Conservation (phyloP, 768 basidiomycete species). For the Infundibulicybe gibba region DNA sequence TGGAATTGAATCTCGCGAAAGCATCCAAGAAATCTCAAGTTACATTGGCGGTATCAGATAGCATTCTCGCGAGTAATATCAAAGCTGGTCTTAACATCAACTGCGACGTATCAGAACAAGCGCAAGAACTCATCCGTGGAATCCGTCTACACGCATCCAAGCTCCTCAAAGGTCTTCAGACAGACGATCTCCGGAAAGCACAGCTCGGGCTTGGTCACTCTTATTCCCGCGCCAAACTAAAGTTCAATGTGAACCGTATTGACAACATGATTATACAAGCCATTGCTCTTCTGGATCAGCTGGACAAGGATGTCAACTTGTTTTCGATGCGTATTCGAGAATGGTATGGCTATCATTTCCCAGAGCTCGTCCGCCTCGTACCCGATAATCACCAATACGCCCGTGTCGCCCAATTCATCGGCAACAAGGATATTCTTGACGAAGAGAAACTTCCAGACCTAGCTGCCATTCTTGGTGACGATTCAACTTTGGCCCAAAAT, state of each 20-base stretch:
- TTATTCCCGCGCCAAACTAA: constrained; percentile 95
- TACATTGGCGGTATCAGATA: constrained; percentile 77
- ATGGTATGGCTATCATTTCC: constrained; percentile 99
- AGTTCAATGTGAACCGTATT: constrained; percentile 94
- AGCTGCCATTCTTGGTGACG: constrained; percentile 76
- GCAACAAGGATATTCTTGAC: constrained; percentile 77
- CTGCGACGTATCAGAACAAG: constrained; percentile 79
- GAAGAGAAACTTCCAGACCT: constrained; percentile 82
- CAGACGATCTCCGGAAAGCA: constrained; percentile 85
- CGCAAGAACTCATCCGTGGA: constrained; percentile 86
- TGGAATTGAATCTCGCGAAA: constrained; percentile 86
- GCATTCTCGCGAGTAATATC: constrained; percentile 71
- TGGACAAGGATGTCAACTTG: constrained; percentile 99
- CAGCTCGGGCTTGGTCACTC: constrained; percentile 98
- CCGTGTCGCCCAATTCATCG: constrained; percentile 79
- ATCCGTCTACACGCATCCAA: constrained; percentile 89
- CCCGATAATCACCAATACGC: constrained; percentile 96
- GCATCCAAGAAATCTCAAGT: constrained; percentile 66
- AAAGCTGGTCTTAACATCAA: constrained; percentile 66
- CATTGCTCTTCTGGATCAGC: constrained; percentile 95
- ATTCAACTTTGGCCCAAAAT: constrained; percentile 85
- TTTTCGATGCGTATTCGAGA: constrained; percentile 98
- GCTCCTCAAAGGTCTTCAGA: constrained; percentile 84
- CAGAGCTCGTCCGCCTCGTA: constrained; percentile 90
- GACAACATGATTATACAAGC: constrained; percentile 99